Evolutionary conservation across 31 red algal species (phyloP).

Genomic region (Odonthalia washingtoniensis): DNA sequence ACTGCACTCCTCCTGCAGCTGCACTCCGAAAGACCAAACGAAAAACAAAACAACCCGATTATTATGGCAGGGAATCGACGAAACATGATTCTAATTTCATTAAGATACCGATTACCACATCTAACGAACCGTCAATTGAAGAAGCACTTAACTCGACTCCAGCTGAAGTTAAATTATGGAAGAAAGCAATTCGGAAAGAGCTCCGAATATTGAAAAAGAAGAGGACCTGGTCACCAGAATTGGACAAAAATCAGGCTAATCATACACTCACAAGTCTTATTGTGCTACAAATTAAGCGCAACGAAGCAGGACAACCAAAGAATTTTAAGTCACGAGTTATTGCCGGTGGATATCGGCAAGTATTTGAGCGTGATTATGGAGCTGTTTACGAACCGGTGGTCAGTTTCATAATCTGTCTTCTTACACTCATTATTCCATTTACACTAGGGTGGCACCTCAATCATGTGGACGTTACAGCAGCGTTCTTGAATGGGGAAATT

Average conservation of each 20-base stretch:
- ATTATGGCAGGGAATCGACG: neutral
- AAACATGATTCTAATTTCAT: neutral
- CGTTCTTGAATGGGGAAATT: constrained; percentile 1
- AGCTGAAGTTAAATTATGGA: neutral
- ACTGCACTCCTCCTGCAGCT: neutral
- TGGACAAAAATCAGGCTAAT: neutral
- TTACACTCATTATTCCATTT: neutral
- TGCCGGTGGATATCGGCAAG: neutral
- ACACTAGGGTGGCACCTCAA: neutral
- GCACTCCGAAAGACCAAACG: neutral
- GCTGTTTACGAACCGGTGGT: neutral
- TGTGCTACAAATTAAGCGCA: neutral
- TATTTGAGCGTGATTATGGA: neutral
- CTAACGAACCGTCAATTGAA: neutral
- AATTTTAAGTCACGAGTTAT: neutral
- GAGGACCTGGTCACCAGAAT: neutral
- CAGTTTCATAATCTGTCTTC: too few species aligned
- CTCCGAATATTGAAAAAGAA: neutral
- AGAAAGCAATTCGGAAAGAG: too few species aligned
- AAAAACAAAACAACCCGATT: neutral
- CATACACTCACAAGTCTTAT: neutral
- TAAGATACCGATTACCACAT: neutral
- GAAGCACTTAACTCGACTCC: neutral
- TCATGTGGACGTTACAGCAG: neutral
- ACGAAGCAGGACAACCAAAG: neutral